Evolutionary conservation across 2,329 filamentous ascomycete genomes (phyloP).

Genomic region (Trichoderma lentiforme): DNA sequence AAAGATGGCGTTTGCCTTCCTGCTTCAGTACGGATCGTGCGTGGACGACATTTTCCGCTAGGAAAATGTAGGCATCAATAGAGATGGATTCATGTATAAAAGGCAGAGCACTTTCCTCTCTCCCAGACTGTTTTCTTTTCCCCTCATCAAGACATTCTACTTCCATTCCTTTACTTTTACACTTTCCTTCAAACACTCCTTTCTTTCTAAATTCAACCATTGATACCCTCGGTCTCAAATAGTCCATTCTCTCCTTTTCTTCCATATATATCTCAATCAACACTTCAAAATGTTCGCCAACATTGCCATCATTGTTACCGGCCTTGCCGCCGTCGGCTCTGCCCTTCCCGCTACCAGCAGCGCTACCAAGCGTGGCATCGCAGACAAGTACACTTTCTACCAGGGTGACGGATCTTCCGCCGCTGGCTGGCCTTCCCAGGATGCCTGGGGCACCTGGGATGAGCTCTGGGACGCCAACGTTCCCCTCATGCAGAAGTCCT

Average conservation of each 20-base stretch:
- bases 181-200: neutral
- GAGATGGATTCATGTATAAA: constrained; percentile 1
- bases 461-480: constrained; percentile 23
- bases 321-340: constrained; percentile 13
- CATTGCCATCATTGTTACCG: constrained; percentile 7
- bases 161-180: neutral
- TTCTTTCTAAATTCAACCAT: neutral
- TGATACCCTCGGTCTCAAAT: neutral
- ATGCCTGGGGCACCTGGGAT: constrained; percentile 22
- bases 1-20: constrained; percentile 13
- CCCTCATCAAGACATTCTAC: neutral
- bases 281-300: constrained; percentile 16
- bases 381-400: constrained; percentile 22
- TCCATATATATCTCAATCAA: neutral
- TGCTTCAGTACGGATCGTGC: neutral
- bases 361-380: neutral
- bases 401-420: constrained; percentile 23
- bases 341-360: neutral
- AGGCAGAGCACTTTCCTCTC: neutral
- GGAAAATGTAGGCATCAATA: neutral
- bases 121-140: neutral
- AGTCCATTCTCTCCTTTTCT: neutral
- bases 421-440: constrained; percentile 24
- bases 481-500: constrained; percentile 20
- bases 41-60: neutral